These are phyloP conservation scores for Camelina laxa DNA, from an alignment of 345 rosid species.

Conservation along the genomic window DNA sequence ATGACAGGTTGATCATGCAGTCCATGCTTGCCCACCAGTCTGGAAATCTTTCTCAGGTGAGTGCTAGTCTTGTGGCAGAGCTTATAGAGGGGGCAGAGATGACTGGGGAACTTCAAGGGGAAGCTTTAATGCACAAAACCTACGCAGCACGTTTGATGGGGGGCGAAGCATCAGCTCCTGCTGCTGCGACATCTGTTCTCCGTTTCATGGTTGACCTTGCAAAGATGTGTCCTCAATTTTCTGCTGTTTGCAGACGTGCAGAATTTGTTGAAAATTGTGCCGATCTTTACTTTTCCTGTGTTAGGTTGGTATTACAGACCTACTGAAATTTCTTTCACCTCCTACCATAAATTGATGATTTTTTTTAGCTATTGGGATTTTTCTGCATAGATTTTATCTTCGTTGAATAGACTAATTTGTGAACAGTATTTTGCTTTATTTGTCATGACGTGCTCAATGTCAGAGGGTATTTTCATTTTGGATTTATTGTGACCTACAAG, in stretches of 20 bases:
- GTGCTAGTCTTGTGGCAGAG: constrained; percentile 91
- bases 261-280: constrained; percentile 93
- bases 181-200: constrained; percentile 93
- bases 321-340: constrained; percentile 29
- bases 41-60: constrained; percentile 87
- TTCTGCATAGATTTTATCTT: constrained; percentile 5
- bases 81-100: constrained; percentile 91
- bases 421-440: constrained; percentile 20
- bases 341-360: constrained; percentile 31
- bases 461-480: constrained; percentile 13
- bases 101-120: constrained; percentile 99
- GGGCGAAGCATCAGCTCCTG: constrained; percentile 99
- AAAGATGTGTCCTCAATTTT: constrained; percentile 94
- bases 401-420: constrained; percentile 8
- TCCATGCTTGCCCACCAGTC: constrained; percentile 89
- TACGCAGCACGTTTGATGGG: constrained; percentile 99
- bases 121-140: constrained; percentile 99
- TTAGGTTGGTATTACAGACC: constrained; percentile 66
- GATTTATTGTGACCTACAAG: constrained; percentile 20
- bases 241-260: constrained; percentile 88
- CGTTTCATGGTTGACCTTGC: constrained; percentile 99
- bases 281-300: constrained; percentile 94
- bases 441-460: constrained; percentile 22
- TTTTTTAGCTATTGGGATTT: constrained; percentile 6
- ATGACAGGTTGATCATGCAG: constrained; percentile 86